These are phyloP conservation scores for Amauroascus niger DNA, from an alignment of 2,329 filamentous ascomycete genomes.

Conservation along the genomic window DNA sequence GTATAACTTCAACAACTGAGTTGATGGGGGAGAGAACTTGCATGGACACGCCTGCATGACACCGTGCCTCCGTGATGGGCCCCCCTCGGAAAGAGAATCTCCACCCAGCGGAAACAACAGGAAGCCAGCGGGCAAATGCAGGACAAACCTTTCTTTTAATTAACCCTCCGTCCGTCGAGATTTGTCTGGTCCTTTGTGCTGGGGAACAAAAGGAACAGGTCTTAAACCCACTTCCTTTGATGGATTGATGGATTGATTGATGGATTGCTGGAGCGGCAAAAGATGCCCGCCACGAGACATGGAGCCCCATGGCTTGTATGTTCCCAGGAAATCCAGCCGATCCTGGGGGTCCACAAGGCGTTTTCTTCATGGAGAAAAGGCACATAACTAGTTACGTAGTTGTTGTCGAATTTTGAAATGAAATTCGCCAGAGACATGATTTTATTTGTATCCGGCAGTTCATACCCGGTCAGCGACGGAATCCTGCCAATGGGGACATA, in stretches of 20 bases:
- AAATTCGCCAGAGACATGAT: neutral
- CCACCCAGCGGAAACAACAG: neutral
- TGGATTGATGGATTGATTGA: no score
- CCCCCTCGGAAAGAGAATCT: neutral
- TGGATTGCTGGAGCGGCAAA: constrained; percentile 1
- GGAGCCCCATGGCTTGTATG: no score
- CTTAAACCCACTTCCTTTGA: no score
- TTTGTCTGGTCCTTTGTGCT: neutral
- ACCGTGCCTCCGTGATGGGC: neutral
- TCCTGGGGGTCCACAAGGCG: neutral
- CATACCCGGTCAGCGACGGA: neutral
- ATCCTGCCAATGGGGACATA: neutral
- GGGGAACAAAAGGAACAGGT: neutral
- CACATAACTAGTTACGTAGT: no score
- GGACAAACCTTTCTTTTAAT: neutral
- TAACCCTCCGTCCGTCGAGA: neutral
- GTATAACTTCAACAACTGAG: no score
- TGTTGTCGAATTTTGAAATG: no score
- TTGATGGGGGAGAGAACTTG: neutral
- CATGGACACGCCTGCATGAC: neutral
- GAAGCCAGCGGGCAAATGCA: neutral
- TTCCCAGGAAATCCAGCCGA: neutral
- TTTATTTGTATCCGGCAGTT: constrained; percentile 1
- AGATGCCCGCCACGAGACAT: no score
- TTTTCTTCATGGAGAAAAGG: neutral